Evolutionary conservation across 768 basidiomycete species (phyloP).

Genomic region (Lactarius deliciosus): DNA sequence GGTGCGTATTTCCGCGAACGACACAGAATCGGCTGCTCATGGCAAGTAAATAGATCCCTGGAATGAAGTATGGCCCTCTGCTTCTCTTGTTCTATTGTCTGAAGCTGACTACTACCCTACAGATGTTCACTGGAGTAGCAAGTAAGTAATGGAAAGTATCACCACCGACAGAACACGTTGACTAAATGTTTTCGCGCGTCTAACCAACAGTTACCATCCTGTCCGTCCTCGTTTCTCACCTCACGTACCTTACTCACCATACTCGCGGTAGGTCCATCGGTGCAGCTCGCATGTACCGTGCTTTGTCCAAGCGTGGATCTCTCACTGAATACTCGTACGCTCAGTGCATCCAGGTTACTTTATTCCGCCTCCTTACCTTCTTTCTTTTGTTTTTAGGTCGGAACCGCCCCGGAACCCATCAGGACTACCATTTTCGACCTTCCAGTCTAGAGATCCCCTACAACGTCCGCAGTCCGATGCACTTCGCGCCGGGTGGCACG

Average conservation of each 20-base stretch:
- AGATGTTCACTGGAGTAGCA: slow-evolving; percentile 8
- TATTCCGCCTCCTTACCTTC: neutral
- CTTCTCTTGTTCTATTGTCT: neutral
- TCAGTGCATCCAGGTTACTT: neutral
- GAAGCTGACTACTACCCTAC: neutral
- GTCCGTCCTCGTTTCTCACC: neutral
- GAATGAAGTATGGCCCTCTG: slow-evolving; percentile 4
- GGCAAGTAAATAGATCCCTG: slow-evolving; percentile 9
- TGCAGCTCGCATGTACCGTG: slow-evolving; percentile 22
- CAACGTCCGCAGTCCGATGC: neutral
- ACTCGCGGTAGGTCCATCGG: slow-evolving; percentile 6
- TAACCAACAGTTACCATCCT: neutral
- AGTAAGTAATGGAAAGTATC: slow-evolving; percentile 5
- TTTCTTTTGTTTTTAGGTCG: neutral
- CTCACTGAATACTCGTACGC: slow-evolving; percentile 22
- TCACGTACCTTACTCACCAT: neutral
- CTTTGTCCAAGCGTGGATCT: slow-evolving; percentile 5
- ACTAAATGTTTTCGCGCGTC: neutral
- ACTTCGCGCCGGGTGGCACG: neutral
- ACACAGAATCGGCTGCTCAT: neutral
- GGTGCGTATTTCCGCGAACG: slow-evolving; percentile 1
- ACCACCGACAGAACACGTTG: neutral
- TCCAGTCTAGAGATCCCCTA: neutral
- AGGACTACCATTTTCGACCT: neutral
- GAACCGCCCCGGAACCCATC: neutral